Evolutionary conservation across 805 yeast genomes (phyloP), one percentile per base, ranked within the genome.

Genomic region (Spathaspora girioi): DNA sequence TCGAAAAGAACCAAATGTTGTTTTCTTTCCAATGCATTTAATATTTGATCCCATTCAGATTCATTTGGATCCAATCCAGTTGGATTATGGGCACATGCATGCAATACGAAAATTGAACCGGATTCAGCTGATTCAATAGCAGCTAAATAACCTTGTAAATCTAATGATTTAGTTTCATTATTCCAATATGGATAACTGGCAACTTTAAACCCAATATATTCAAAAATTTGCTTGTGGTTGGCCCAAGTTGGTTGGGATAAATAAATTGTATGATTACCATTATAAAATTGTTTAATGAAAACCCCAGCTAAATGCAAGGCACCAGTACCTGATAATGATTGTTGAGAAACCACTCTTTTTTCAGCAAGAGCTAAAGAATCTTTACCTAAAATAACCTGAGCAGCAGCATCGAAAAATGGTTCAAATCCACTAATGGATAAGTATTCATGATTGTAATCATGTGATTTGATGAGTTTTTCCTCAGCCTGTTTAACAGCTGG

Each of bases 21-120:
- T 52, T 81, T 77, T 53, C 70, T 65, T 58, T 81, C 79, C 56
- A 89, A 72, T 23, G 83, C 86, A 43, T 78, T 76, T 45, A 89
- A 76, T 49, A 94, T 85, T 62, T 76, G 60, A 45, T 68, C 68
- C 99, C 99, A 93, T 72, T 93, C 87, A 48, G 80, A 87, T 52
- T 76, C 74, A 2, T 87, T 82, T 51, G 98, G 98, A 68, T 93
- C 99, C 59, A 93, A 82, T 42, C 98, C 99, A 19, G 98, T 93
- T 53, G 99, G 98, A 69, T 93, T 93, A 72, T 93, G 99, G 32
- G 98, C 98, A 69, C 97, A 92, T 3, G 98, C 91, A 66, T 93
- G 99, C 54, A 93, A 77, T 52, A 93, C 69, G 59, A 93, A 84
- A 44, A 90, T 65, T 14, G 96, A 89, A 46, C 96, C 96, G 7